Conservation (phyloP, 2,329 filamentous ascomycete genomes). For the Colletotrichum sp. region DNA sequence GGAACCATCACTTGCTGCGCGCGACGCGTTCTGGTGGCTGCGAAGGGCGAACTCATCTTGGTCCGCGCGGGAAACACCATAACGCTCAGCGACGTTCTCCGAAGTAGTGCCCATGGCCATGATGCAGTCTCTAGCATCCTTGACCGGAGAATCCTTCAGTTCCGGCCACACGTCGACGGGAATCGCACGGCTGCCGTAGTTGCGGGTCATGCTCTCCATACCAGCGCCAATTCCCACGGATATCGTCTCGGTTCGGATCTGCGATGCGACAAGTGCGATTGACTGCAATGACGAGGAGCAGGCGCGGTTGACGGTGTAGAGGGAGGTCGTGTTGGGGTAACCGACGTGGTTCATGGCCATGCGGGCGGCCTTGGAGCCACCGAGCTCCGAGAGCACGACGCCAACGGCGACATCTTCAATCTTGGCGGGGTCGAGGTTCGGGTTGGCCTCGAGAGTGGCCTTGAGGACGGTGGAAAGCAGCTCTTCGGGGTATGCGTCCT, state of each 20-base stretch:
- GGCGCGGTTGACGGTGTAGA: slow-evolving; percentile 89
- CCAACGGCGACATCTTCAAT: slow-evolving; percentile 87
- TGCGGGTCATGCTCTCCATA: slow-evolving; percentile 96
- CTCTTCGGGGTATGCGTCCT: slow-evolving; percentile 90
- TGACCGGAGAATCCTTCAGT: slow-evolving; percentile 65
- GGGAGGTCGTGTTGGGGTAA: slow-evolving; percentile 71
- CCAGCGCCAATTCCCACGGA: slow-evolving; percentile 81
- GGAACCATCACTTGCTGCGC: slow-evolving; percentile 69
- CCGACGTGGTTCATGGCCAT: slow-evolving; percentile 90
- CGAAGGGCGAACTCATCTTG: slow-evolving; percentile 84
- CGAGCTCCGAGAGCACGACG: slow-evolving; percentile 88
- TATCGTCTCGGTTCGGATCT: slow-evolving; percentile 77
- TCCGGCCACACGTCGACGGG: slow-evolving; percentile 81
- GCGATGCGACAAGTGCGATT: slow-evolving; percentile 74
- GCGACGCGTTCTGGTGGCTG: slow-evolving; percentile 75
- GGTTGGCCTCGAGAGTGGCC: slow-evolving; percentile 74
- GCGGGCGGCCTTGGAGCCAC: slow-evolving; percentile 86
- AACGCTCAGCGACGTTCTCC: slow-evolving; percentile 85
- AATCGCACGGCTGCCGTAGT: slow-evolving; percentile 86
- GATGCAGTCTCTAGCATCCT: slow-evolving; percentile 83
- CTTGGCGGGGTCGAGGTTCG: slow-evolving; percentile 70
- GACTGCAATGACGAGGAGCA: slow-evolving; percentile 81
- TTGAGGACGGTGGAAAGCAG: slow-evolving; percentile 72
- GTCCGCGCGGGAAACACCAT: slow-evolving; percentile 74
- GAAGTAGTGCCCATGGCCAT: slow-evolving; percentile 94